Conservation (phyloP, 495 filamentous ascomycete genomes). For the Annulohypoxylon bovei region DNA sequence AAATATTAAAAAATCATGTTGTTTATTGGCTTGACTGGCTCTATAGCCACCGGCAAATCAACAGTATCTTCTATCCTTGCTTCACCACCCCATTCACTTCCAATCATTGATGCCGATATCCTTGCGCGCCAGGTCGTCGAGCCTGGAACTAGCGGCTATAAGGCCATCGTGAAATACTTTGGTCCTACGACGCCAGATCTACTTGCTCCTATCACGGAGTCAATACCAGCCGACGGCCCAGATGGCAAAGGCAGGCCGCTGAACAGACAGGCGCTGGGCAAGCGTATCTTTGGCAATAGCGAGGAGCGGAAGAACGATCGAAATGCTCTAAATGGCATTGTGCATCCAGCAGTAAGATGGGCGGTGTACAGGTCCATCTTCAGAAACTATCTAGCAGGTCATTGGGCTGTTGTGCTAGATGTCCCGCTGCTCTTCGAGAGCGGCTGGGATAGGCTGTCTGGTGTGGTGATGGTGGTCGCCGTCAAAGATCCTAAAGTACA, state of each 20-base stretch:
- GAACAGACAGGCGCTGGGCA: slow-evolving; percentile 85
- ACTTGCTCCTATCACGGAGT: slow-evolving; percentile 63
- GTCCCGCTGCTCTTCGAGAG: slow-evolving; percentile 91
- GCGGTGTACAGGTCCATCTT: slow-evolving; percentile 77
- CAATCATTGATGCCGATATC: slow-evolving; percentile 94
- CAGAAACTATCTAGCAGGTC: slow-evolving; percentile 71
- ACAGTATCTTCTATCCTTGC: slow-evolving; percentile 89
- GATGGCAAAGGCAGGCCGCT: slow-evolving; percentile 70
- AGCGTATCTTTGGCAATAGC: slow-evolving; percentile 81
- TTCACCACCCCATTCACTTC: slow-evolving; percentile 81
- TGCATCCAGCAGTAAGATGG: slow-evolving; percentile 84
- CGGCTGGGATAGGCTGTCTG: slow-evolving; percentile 80
- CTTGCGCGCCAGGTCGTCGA: slow-evolving; percentile 91
- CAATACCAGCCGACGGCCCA: slow-evolving; percentile 55
- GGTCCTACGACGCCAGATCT: slow-evolving; percentile 82
- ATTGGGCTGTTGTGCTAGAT: slow-evolving; percentile 92
- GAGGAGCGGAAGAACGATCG: slow-evolving; percentile 72
- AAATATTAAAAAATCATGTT: slow-evolving; percentile 72
- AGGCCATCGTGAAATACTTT: slow-evolving; percentile 81
- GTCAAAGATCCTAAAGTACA: slow-evolving; percentile 79
- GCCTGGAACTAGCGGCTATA: slow-evolving; percentile 85
- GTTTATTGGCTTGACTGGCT: slow-evolving; percentile 94
- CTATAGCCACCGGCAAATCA: slow-evolving; percentile 97
- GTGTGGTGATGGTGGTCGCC: slow-evolving; percentile 84
- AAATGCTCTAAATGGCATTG: slow-evolving; percentile 82